Base-by-base conservation (phyloP, 225 moss, liverwort and hornwort species). In the Anthoceros angustus region DNA sequence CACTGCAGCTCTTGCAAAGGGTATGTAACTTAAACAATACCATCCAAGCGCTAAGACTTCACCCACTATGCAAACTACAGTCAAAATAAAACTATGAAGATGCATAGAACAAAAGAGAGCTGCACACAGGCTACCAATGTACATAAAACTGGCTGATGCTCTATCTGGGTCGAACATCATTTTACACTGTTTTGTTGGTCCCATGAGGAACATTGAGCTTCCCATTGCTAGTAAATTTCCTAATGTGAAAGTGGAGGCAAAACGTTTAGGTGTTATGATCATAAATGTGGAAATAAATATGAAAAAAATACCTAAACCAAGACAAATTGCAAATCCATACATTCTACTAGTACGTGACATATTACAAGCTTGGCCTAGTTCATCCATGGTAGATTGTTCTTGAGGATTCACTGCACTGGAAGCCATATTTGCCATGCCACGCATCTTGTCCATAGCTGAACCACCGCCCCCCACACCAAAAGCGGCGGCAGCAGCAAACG, bases 11-110 rank as follows among this genome's bases (percentile, higher is more conserved):
- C 81, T 68, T 0, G 81, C 81, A 64, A 81, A 81, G 15, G 81
- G 81, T 62, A 81, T 71, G 63, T 81, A 81, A 38, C 78, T 81
- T 24, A 81, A 43, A 49, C 77, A 75, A 63, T 81, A 81, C 78
- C 78, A 78, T 18, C 68, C 60, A 9, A 81, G 68, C 14, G 78
- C 71, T 12, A 70, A 4, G 0, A 69, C 78, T 71, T 81, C 78
- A 45, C 73, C 46, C 43, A 77, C 73, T 32, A 81, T 76, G 50
- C 75, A 72, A 8, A 81, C 66, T 25, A 78, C 61, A n/a, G 81
- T 81, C 12, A 81, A 69, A 12, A 81, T 65, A 62, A 81, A 78
- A 67, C 41, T 81, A 9, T 70, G 73, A 41, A 78, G 73, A 72
- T 81, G 75, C 62, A 81, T 68, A 6, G 81, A 75, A 42, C 75